phyloP scores from a whole-genome alignment of 2,329 filamentous ascomycete genomes.

The Pseudomassariella vexata region DNA sequence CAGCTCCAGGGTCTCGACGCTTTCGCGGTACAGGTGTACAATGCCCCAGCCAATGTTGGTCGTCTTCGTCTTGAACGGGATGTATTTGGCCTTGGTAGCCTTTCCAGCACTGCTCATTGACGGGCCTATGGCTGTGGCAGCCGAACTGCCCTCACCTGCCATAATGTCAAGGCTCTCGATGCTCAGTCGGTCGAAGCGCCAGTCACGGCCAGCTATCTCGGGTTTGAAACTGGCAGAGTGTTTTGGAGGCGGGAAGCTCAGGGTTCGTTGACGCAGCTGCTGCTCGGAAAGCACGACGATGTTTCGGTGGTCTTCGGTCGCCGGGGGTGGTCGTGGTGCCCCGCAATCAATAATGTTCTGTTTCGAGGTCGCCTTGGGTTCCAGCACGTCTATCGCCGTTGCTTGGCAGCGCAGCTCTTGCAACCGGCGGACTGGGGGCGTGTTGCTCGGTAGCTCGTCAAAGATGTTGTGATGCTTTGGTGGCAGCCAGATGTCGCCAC shows the following conservation, averaged over 20 bases:
- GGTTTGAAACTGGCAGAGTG: slow-evolving; percentile 39
- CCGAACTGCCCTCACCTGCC: slow-evolving; percentile 32
- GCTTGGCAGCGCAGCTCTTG: no score
- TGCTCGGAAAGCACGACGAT: slow-evolving; percentile 32
- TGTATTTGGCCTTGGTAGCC: slow-evolving; percentile 76
- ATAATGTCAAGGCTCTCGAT: slow-evolving; percentile 78
- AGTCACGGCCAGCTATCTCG: slow-evolving; percentile 56
- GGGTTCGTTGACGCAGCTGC: slow-evolving; percentile 26
- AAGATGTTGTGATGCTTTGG: slow-evolving; percentile 44
- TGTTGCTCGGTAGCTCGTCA: slow-evolving; percentile 39
- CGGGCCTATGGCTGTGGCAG: slow-evolving; percentile 47
- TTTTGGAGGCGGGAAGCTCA: slow-evolving; percentile 36
- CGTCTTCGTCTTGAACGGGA: slow-evolving; percentile 63
- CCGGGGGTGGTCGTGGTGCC: slow-evolving; percentile 27
- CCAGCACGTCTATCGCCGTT: background rate
- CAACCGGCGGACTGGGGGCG: slow-evolving; percentile 3
- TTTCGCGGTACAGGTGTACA: slow-evolving; percentile 88
- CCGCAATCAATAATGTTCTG: slow-evolving; percentile 43
- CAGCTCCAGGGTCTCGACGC: slow-evolving; percentile 63
- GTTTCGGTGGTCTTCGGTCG: slow-evolving; percentile 25
- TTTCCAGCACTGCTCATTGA: slow-evolving; percentile 56
- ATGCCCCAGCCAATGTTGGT: slow-evolving; percentile 87
- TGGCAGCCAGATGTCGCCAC: slow-evolving; percentile 43
- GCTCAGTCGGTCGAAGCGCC: slow-evolving; percentile 73
- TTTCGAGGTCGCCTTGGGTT: slow-evolving; percentile 4